Percentiles rank a stretch among this genome's conserved stretches.
phyloP scores from a whole-genome alignment of 768 basidiomycete genomes.

The Mycena pura region DNA sequence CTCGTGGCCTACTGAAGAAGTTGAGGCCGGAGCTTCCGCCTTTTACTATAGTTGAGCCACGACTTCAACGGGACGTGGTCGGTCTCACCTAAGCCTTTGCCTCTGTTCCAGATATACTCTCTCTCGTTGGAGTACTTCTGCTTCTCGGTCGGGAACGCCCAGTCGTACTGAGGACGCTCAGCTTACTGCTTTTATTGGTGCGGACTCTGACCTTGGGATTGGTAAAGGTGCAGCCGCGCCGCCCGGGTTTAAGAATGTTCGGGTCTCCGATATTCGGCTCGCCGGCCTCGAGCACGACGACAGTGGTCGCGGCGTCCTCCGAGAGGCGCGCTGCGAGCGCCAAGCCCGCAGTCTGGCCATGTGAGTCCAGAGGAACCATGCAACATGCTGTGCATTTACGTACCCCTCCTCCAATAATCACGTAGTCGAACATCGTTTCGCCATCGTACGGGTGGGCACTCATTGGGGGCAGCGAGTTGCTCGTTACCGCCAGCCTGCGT shows the following conservation, averaged over 20 bases:
- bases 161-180: conserved; percentile 48
- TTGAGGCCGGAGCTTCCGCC: conserved; percentile 57
- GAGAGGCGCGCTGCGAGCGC: conserved; percentile 50
- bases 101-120: conserved; percentile 37
- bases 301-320: conserved; percentile 44
- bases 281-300: conserved; percentile 49
- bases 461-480: too few species aligned
- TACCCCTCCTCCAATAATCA: conserved; percentile 39
- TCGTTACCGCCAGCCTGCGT: too few species aligned
- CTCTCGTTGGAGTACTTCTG: conserved; percentile 36
- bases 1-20: too few species aligned
- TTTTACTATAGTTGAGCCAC: conserved; percentile 2
- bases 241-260: conserved; percentile 40
- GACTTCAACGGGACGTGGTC: background rate
- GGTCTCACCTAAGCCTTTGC: conserved; percentile 39
- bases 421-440: conserved; percentile 39
- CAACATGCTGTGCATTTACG: background rate
- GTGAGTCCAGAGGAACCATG: background rate
- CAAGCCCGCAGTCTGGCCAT: conserved; percentile 46
- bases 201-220: conserved; percentile 37
- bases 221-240: conserved; percentile 35
- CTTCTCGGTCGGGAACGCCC: conserved; percentile 40
- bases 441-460: too few species aligned
- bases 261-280: conserved; percentile 41
- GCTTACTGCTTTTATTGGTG: background rate